Evolutionary conservation across 2,329 filamentous ascomycete species (phyloP), one percentile per base, ranked within the genome.

Genomic region (Trichoderma sp.): DNA sequence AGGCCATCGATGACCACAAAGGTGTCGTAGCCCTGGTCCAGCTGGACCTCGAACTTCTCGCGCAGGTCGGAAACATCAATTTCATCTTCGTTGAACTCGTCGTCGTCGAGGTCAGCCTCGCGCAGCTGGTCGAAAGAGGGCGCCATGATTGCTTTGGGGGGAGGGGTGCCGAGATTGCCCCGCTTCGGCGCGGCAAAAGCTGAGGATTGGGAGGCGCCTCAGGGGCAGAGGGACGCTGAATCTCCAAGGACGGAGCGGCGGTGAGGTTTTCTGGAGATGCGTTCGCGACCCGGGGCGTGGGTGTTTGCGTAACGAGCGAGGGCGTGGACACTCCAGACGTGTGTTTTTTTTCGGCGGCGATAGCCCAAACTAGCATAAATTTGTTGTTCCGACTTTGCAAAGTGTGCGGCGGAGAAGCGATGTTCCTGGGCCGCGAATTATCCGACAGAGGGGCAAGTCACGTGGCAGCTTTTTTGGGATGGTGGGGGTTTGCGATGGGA

Each of bases 1-100:
- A 99, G 89, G 74, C 96, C 96, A 81, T 99, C 96, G 79, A 98
- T 88, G 72, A 98, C 94, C 73, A 99, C 92, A 78, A 99, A 99
- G 73, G 94, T 92, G 80, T 99, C 96, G 76, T 97, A 91, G 70
- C 96, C 96, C 81, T 97, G 93, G 81, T 99, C 96, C 73, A 98
- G 87, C 79, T 95, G 93, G 72, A 98, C 94, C 83, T 98, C 94
- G 80, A 94, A 97, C 82, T 96, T 93, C 81, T 96, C 94, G 80
- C 91, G 89, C 75, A 99, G 87, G 83, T 99, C 95, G 75, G 93
- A 95, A 81, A 97, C 93, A 81, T 98, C 95, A 81, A 98, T 91
- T 80, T 97, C 94, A 79, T 94, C 91, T 83, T 96, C 91, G 80
- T 97, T 94, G 80, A 91, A 92, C 79, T 94, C 91, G 77, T 96